Conservation (phyloP, 768 basidiomycete species). For the Pisolithus sp. region DNA sequence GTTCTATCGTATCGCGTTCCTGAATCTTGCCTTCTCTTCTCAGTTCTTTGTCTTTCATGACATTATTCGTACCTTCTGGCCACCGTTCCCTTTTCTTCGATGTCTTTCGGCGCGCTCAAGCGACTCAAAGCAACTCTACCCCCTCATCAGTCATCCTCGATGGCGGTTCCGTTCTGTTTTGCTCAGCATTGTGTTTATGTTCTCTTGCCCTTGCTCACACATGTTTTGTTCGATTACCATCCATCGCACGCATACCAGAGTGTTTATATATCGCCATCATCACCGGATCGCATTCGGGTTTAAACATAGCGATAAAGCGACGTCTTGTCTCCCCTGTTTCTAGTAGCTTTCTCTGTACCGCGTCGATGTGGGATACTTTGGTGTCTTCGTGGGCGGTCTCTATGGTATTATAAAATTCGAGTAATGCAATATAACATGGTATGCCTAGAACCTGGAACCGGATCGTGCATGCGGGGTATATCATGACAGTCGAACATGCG, state of each 20-base stretch:
- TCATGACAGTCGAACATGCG: no score
- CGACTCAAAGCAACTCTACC: no score
- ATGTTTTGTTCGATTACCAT: neutral
- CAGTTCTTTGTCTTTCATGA: no score
- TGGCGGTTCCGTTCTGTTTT: neutral
- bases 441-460: conserved; percentile 32
- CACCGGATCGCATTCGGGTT: neutral
- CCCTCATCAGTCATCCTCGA: no score
- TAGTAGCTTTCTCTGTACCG: neutral
- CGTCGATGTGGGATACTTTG: neutral
- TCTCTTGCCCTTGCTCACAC: conserved; percentile 3
- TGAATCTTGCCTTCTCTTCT: no score
- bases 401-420: neutral
- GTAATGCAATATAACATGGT: conserved; percentile 37
- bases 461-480: no score
- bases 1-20: no score
- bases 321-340: neutral
- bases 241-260: neutral
- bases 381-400: no score
- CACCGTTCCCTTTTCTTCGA: no score
- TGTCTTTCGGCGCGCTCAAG: no score
- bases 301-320: neutral
- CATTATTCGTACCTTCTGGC: no score
- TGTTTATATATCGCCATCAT: neutral
- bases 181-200: neutral